Percentiles rank a stretch among this genome's conserved stretches.
Conservation (phyloP, 768 basidiomycete genomes). For the Suillus lakei region DNA sequence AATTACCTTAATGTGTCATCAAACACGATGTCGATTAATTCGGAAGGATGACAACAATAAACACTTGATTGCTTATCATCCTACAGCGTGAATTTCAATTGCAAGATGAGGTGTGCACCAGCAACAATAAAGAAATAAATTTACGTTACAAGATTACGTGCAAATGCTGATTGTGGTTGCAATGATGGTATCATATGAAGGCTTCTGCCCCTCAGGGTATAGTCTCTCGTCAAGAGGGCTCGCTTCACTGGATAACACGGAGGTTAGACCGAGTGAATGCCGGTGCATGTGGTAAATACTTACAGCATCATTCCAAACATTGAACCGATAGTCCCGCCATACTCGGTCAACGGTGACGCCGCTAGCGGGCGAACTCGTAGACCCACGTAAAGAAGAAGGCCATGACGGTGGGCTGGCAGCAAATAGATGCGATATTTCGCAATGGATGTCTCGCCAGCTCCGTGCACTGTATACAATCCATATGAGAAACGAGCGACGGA, state of each 20-base stretch:
- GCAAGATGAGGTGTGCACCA: constrained; percentile 15
- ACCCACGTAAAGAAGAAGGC: constrained; percentile 34
- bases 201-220: constrained; percentile 30
- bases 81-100: constrained; percentile 10
- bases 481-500: constrained; percentile 9
- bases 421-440: constrained; percentile 65
- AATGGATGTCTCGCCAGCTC: constrained; percentile 68
- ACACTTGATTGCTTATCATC: constrained; percentile 1
- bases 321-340: constrained; percentile 71
- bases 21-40: not conserved
- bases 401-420: constrained; percentile 40
- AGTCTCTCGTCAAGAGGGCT: constrained; percentile 9
- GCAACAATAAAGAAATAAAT: constrained; percentile 25
- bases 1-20: not conserved
- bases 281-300: constrained; percentile 11
- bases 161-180: constrained; percentile 24
- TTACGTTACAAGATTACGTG: constrained; percentile 38
- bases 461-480: constrained; percentile 49
- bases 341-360: constrained; percentile 69
- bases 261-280: constrained; percentile 9
- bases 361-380: constrained; percentile 43
- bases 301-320: constrained; percentile 61
- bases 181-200: constrained; percentile 34
- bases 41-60: constrained; percentile 5
- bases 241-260: constrained; percentile 25